Evolutionary conservation across 768 basidiomycete species (phyloP).

Genomic region (Boletales sp.): DNA sequence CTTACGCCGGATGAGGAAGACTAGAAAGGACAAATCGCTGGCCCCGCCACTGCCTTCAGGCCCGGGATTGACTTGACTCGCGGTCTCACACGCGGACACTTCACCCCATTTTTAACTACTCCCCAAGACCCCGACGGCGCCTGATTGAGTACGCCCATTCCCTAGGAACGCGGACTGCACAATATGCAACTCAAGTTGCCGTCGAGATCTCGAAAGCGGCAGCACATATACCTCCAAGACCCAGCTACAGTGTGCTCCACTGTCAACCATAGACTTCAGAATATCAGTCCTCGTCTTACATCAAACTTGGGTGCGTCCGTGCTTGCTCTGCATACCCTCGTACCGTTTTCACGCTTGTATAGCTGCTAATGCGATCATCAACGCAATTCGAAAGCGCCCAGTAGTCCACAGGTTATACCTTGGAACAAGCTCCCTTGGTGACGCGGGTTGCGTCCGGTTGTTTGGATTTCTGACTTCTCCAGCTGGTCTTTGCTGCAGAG

Average conservation of each 20-base stretch:
- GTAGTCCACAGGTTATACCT: constrained; percentile 51
- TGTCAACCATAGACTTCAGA: constrained; percentile 19
- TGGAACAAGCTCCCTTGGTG: constrained; percentile 53
- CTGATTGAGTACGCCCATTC: not conserved
- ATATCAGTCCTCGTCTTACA: constrained; percentile 27
- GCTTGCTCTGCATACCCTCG: not conserved
- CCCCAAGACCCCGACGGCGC: not conserved
- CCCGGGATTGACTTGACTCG: too few species aligned
- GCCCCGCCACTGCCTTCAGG: too few species aligned
- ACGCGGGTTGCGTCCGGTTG: constrained; percentile 53
- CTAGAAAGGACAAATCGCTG: too few species aligned
- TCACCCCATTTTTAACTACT: constrained; percentile 2
- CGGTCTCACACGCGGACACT: constrained; percentile 6
- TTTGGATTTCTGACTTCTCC: constrained; percentile 53
- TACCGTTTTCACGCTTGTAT: not conserved
- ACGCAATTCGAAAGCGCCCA: constrained; percentile 42
- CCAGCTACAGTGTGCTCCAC: constrained; percentile 30
- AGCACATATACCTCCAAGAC: constrained; percentile 23
- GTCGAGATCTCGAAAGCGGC: constrained; percentile 18
- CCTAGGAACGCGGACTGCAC: not conserved
- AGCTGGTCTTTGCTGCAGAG: constrained; percentile 39
- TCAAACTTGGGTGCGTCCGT: constrained; percentile 25
- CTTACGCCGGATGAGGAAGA: not conserved
- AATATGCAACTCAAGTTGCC: constrained; percentile 25
- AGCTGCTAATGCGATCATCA: constrained; percentile 54